Conservation (phyloP, 371 early-diverging fungal genomes). For the Parasitella parasitica region DNA sequence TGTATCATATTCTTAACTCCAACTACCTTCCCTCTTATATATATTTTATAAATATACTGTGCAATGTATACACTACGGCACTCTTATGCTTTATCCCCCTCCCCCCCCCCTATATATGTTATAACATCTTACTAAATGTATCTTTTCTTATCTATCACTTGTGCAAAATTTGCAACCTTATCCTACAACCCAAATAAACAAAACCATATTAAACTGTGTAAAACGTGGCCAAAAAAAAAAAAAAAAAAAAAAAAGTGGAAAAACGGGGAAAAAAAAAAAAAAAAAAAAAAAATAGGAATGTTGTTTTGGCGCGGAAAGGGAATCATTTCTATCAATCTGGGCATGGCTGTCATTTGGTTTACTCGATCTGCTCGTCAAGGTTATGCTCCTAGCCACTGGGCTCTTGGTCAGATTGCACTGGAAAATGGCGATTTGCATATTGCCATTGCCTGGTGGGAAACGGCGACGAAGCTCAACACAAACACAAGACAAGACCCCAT, state of each 20-base stretch:
- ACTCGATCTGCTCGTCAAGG: constrained; percentile 35
- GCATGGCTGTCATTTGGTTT: constrained; percentile 38
- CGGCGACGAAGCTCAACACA: constrained; percentile 24
- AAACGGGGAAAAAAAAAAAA: too few relatives aligned
- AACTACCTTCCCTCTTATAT: constrained; percentile 3
- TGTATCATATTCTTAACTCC: constrained; percentile 2
- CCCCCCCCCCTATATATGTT: not conserved
- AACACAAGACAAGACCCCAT: constrained; percentile 1
- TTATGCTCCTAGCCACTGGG: constrained; percentile 36
- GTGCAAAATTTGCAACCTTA: not conserved
- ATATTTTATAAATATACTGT: not conserved
- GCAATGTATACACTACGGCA: not conserved
- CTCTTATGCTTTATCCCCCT: not conserved
- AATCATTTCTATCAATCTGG: constrained; percentile 27
- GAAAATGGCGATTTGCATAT: constrained; percentile 39
- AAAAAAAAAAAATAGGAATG: not conserved
- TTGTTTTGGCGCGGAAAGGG: constrained; percentile 34
- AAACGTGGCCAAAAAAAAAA: too few relatives aligned
- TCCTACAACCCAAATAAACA: not conserved
- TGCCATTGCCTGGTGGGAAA: constrained; percentile 40
- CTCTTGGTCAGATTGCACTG: constrained; percentile 40
- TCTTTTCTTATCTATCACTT: constrained; percentile 1
- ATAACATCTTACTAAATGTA: constrained; percentile 7
- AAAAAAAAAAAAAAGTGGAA: not conserved
- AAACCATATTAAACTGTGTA: constrained; percentile 4